A percentile compares a stretch with the other conserved stretches of the same genome.
Conservation (phyloP, 2,329 filamentous ascomycete species). For the Colletotrichum acutatum region DNA sequence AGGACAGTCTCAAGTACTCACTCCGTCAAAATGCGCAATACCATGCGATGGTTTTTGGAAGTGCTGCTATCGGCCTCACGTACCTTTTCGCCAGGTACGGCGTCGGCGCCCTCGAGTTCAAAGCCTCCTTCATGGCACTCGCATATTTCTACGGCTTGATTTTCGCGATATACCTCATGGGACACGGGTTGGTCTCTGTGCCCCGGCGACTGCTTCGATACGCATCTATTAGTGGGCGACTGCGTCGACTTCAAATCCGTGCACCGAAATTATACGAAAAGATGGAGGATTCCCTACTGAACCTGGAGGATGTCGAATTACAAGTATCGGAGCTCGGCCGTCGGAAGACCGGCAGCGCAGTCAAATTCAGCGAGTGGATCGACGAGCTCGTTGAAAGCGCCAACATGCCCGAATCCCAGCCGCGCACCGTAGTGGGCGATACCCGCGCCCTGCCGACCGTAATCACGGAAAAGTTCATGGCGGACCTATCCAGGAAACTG, state of each 20-base stretch:
- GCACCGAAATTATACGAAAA: constrained; percentile 88
- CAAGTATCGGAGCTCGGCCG: constrained; percentile 83
- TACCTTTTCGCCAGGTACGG: constrained; percentile 87
- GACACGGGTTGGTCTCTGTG: constrained; percentile 92
- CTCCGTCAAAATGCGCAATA: constrained; percentile 89
- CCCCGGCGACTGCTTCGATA: constrained; percentile 84
- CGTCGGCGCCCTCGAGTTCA: constrained; percentile 77
- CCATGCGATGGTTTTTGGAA: constrained; percentile 81
- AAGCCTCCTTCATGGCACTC: constrained; percentile 89
- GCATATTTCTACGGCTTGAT: constrained; percentile 94
- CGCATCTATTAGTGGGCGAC: constrained; percentile 77
- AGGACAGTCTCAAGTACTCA: constrained; percentile 84
- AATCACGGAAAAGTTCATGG: constrained; percentile 92
- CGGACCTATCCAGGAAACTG: constrained; percentile 85
- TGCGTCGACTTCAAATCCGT: constrained; percentile 80
- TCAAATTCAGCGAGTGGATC: constrained; percentile 90
- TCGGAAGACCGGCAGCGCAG: constrained; percentile 81
- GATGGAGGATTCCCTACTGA: constrained; percentile 84
- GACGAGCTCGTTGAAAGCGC: constrained; percentile 88
- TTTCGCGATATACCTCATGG: constrained; percentile 96
- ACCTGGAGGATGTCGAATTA: constrained; percentile 82
- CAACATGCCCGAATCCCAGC: constrained; percentile 71
- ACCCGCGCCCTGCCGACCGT: constrained; percentile 75
- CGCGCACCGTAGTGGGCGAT: constrained; percentile 54
- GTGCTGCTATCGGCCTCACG: constrained; percentile 76